Conservation (phyloP, 495 filamentous ascomycete species). For the Tuber indicum region DNA sequence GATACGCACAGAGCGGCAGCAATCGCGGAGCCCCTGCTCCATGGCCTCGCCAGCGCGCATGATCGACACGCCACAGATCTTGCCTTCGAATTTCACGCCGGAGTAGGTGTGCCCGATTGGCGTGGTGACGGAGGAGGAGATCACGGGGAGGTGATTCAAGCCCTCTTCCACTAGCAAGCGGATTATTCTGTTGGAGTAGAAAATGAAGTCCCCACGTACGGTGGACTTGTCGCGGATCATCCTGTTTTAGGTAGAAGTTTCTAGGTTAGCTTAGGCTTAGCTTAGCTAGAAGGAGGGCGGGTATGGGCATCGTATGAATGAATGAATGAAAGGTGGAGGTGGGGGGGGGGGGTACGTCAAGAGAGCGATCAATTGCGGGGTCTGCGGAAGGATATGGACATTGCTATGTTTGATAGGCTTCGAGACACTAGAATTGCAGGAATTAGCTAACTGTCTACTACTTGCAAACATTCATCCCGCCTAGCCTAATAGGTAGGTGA, state of each 20-base stretch:
- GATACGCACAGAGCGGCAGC: conserved; percentile 91
- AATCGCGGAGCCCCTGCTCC: conserved; percentile 94
- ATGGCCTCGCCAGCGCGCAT: conserved; percentile 98
- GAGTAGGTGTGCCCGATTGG: conserved; percentile 74
- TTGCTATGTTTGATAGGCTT: conserved; percentile 74
- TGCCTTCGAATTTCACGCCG: conserved; percentile 90
- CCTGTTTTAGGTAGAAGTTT: conserved; percentile 46
- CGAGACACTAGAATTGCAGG: conserved; percentile 62
- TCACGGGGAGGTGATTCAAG: conserved; percentile 88
- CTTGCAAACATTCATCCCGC: not conserved
- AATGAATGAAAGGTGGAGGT: conserved; percentile 6
- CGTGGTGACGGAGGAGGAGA: conserved; percentile 79
- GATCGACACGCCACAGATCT: conserved; percentile 96
- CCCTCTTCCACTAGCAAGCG: conserved; percentile 97
- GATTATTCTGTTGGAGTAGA: conserved; percentile 98
- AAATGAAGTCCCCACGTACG: conserved; percentile 89
- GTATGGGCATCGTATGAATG: conserved; percentile 1
- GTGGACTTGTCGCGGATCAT: conserved; percentile 93
- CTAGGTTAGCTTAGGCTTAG: conserved; percentile 9
- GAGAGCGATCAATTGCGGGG: conserved; percentile 91
- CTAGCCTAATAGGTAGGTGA: not conserved
- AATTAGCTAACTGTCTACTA: not conserved
- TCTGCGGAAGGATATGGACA: conserved; percentile 84
- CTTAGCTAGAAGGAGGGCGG: not conserved
- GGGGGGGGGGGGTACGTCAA: conserved; percentile 61